Evolutionary conservation across 164 flowering plant genomes (phyloP).

Genomic region (Aristolochia californica): DNA sequence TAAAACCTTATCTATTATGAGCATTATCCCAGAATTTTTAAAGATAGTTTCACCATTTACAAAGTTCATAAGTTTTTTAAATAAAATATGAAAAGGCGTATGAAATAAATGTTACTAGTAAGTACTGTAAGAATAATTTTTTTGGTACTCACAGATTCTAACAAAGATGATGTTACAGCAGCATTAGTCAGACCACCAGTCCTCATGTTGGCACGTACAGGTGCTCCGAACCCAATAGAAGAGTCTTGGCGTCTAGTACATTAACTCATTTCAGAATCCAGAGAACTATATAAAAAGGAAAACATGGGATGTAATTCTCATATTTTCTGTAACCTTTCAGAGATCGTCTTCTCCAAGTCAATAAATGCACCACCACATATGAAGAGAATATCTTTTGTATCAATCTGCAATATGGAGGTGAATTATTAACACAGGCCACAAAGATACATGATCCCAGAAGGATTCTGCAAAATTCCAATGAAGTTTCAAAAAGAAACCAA

Average conservation of each 20-base stretch:
- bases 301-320: background rate
- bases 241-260: conserved; percentile 81
- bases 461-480: too few relatives aligned
- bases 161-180: conserved; percentile 59
- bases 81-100: too few relatives aligned
- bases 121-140: background rate
- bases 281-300: background rate
- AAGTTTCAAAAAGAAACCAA: too few relatives aligned
- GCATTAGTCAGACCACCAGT: conserved; percentile 51
- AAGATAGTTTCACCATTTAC: too few relatives aligned
- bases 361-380: conserved; percentile 94
- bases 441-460: too few relatives aligned
- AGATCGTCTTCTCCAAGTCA: conserved; percentile 89
- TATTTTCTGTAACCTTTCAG: conserved; percentile 59
- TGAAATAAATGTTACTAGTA: too few relatives aligned
- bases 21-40: too few relatives aligned
- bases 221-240: conserved; percentile 95
- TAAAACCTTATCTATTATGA: too few relatives aligned
- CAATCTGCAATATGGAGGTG: conserved; percentile 40
- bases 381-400: conserved; percentile 92
- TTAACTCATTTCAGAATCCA: conserved; percentile 8
- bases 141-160: conserved; percentile 65
- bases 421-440: background rate
- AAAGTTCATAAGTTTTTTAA: too few relatives aligned
- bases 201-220: conserved; percentile 92